Base-by-base conservation (phyloP, 2,329 filamentous ascomycete species). In the Pseudopyrenochaeta lycopersici region DNA sequence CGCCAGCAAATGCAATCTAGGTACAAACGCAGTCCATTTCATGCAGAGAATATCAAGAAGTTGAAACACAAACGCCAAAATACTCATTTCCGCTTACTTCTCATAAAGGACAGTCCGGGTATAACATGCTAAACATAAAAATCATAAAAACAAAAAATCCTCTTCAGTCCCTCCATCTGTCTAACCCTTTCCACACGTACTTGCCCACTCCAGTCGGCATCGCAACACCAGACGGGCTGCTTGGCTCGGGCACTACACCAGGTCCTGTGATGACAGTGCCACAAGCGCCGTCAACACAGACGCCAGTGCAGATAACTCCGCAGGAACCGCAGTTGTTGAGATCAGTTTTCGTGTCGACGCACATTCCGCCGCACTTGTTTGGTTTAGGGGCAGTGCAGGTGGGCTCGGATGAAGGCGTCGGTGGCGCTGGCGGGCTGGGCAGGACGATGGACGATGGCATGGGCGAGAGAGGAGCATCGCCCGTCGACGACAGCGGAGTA, bases 311-410 rank as follows among this genome's bases (percentile, higher is more conserved):
- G 7, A 4, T 15, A 12, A 18, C 15, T 7, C 47, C 39, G 21
- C 47, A 49, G 14, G 20, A 15, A 6, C 47, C 47, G 47, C 47
- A 49, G 39, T 49, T 43, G 18, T 33, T 15, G 5, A 18, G 7
- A 31, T 49, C 32, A 1, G 21, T 38, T 9, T 38, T 42, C 3
- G 20, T 27, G 39, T 49, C 31, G 10, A 36, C 20, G 39, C 47
- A 44, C 9, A n/a, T 7, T 14, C 20, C 21, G 31, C 12, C 31
- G 31, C 46, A 49, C 4, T 20, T 36, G 31, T 49, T 4, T 14
- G 46, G 46, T 12, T 27, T n/a, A 14, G 46, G 42, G 11, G 20
- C 6, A 5, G 46, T 30, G 31, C 46, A 49, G 14, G 30, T 12
- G 36, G 23, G 36, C 9, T 27, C 23, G 2, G 46, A 10, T 4